Conservation (phyloP, 129 eudicot species). For the Rutidosis leptorrhynchoides region DNA sequence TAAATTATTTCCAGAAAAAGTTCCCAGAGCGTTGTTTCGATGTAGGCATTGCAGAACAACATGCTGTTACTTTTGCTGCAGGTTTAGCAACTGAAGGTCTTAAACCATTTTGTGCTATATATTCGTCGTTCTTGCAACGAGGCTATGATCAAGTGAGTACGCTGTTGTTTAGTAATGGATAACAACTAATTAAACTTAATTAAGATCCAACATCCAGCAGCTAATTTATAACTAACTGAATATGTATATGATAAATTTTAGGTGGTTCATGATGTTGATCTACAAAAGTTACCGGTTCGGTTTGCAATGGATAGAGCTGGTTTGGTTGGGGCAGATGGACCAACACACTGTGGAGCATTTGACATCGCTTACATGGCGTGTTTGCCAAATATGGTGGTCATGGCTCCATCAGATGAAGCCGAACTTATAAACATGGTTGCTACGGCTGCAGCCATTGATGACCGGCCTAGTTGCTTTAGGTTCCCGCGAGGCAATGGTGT, state of each 20-base stretch:
- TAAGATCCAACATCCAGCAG: too few species aligned
- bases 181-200: neutral
- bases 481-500: conserved; percentile 83
- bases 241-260: conserved; percentile 21
- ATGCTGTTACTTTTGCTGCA: conserved; percentile 90
- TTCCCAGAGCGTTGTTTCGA: conserved; percentile 86
- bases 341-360: conserved; percentile 92
- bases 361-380: conserved; percentile 89
- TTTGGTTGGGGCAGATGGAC: conserved; percentile 90
- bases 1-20: conserved; percentile 62
- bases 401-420: conserved; percentile 89
- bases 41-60: conserved; percentile 90
- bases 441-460: conserved; percentile 76
- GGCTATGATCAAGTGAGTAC: conserved; percentile 76
- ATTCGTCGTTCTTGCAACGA: conserved; percentile 75
- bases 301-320: conserved; percentile 94
- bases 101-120: conserved; percentile 85
- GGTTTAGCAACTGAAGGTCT: conserved; percentile 86
- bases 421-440: conserved; percentile 88
- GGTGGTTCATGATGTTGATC: conserved; percentile 93
- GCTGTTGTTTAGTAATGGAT: neutral
- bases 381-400: conserved; percentile 88
- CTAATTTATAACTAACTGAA: neutral
- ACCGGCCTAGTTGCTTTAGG: conserved; percentile 79
- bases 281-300: conserved; percentile 77